Conservation (phyloP, 202 grass and related monocot genomes). For the Brachypodium distachyon region DNA sequence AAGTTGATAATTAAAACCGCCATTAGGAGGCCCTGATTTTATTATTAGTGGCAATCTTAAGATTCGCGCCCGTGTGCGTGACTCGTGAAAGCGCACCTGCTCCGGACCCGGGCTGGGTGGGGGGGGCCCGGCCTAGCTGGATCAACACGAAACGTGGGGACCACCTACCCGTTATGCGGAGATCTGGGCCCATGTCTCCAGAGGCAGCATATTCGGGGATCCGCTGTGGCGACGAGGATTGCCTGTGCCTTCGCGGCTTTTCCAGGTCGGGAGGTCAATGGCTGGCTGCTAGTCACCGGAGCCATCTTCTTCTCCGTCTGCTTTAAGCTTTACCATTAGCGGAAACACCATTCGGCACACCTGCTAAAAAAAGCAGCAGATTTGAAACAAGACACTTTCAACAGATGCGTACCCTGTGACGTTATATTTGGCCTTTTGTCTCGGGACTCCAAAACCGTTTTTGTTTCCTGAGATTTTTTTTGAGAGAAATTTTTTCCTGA, state of each 20-base stretch:
- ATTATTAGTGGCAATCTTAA: neutral
- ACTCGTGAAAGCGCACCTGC: conserved; percentile 23
- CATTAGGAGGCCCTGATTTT: conserved; percentile 1
- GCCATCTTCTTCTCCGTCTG: no score
- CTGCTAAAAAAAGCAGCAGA: no score
- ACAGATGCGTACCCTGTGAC: no score
- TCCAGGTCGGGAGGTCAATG: neutral
- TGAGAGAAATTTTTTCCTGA: no score
- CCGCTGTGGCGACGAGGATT: neutral
- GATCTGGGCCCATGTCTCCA: conserved; percentile 29
- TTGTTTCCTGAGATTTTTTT: no score
- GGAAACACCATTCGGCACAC: no score
- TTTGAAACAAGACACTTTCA: no score
- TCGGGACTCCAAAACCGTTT: no score
- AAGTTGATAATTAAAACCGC: conserved; percentile 4
- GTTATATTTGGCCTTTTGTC: no score
- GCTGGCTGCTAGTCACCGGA: neutral
- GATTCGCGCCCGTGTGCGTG: conserved; percentile 32
- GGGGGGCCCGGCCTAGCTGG: conserved; percentile 30
- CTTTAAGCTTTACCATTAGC: no score
- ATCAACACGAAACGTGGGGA: conserved; percentile 29
- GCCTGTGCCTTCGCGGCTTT: neutral
- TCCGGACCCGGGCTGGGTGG: neutral
- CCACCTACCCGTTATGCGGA: conserved; percentile 5
- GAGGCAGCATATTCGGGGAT: neutral